Conservation (phyloP, 1,284 basidiomycete genomes). For the Boletus austroedulis region DNA sequence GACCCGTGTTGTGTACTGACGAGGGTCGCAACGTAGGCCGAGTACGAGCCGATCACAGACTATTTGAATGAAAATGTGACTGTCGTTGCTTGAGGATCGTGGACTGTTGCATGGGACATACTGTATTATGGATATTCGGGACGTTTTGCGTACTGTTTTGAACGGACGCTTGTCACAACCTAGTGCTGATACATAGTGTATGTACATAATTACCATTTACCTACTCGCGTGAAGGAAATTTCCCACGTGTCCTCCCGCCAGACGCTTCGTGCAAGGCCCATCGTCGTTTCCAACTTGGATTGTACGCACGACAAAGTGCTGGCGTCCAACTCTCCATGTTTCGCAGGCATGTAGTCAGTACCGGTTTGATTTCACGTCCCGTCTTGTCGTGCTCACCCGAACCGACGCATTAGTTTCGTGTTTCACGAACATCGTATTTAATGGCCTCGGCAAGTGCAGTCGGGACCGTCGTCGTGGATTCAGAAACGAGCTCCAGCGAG, state of each 20-base stretch:
- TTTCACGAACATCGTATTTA: constrained; percentile 24
- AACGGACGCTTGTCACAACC: too few relatives aligned
- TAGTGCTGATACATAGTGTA: too few relatives aligned
- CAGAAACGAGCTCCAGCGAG: constrained; percentile 6
- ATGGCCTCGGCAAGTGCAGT: constrained; percentile 12
- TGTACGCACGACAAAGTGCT: not conserved
- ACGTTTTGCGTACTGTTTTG: too few relatives aligned
- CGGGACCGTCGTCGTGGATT: constrained; percentile 13
- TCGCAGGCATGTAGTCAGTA: constrained; percentile 27
- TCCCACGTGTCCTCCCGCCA: not conserved
- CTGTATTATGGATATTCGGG: not conserved
- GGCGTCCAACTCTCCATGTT: constrained; percentile 14
- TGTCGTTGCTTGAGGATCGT: not conserved
- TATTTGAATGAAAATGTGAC: constrained; percentile 25
- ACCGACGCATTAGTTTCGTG: constrained; percentile 18
- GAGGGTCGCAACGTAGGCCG: constrained; percentile 11
- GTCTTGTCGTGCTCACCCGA: not conserved
- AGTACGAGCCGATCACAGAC: constrained; percentile 17
- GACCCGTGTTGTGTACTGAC: constrained; percentile 1
- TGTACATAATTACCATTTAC: too few relatives aligned
- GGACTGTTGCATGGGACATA: not conserved
- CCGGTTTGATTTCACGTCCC: not conserved
- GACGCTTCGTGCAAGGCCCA: too few relatives aligned
- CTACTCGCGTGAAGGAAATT: not conserved
- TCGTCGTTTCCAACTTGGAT: too few relatives aligned